Conservation (phyloP, 352 stramenopile genomes). For the Phytopythium ostracodes region DNA sequence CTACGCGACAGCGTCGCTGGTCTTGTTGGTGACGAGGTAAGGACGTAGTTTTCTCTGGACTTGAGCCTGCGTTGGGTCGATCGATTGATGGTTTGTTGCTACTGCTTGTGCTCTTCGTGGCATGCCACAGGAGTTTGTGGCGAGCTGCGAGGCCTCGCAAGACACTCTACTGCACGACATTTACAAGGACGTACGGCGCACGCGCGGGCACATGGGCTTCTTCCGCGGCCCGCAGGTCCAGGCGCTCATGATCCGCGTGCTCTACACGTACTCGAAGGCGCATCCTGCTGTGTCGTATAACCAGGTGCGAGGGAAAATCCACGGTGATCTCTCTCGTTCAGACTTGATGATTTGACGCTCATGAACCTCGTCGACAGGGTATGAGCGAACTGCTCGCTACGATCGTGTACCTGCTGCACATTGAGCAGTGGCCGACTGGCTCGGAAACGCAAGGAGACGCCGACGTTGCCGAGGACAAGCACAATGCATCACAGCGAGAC, state of each 20-base stretch:
- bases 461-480: background rate
- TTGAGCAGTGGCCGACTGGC: conserved; percentile 54
- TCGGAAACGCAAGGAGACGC: background rate
- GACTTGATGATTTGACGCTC: too few species aligned
- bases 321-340: too few species aligned
- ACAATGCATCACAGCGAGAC: background rate
- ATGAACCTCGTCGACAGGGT: conserved; percentile 20
- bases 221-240: conserved; percentile 49
- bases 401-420: conserved; percentile 62
- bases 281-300: conserved; percentile 77
- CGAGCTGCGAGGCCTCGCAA: conserved; percentile 38
- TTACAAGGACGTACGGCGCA: conserved; percentile 68
- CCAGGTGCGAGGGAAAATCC: too few species aligned
- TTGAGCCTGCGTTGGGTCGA: background rate
- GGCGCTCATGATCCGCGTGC: conserved; percentile 50
- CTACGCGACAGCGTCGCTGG: background rate
- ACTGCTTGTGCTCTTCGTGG: background rate
- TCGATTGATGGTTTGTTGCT: background rate
- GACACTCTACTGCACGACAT: conserved; percentile 62
- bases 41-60: background rate
- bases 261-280: conserved; percentile 67
- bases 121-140: conserved; percentile 34
- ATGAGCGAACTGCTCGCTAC: conserved; percentile 78
- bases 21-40: background rate
- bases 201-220: conserved; percentile 52